Conservation (phyloP, 208 protist species). For the Herpetomonas tarakana region DNA sequence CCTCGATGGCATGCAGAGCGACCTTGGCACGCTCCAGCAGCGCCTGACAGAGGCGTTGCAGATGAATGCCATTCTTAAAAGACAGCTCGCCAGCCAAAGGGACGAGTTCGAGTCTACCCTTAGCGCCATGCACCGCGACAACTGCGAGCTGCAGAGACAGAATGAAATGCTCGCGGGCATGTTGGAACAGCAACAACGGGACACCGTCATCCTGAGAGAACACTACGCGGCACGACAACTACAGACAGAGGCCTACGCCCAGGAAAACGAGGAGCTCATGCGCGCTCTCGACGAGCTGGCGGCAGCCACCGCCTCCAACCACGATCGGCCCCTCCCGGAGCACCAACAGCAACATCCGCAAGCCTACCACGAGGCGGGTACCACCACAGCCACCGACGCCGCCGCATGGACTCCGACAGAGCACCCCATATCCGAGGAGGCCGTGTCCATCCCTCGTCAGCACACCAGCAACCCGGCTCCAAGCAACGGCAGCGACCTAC, state of each 20-base stretch:
- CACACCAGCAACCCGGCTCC: background rate
- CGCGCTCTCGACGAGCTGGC: background rate
- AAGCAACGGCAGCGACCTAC: background rate
- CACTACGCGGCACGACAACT: constrained; percentile 8
- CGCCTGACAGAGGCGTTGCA: constrained; percentile 12
- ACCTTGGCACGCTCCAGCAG: constrained; percentile 3
- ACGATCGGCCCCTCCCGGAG: background rate
- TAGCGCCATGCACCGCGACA: background rate
- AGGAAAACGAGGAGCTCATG: constrained; percentile 13
- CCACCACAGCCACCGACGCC: no score
- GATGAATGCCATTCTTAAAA: constrained; percentile 6
- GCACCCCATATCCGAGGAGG: constrained; percentile 1
- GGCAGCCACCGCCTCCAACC: background rate
- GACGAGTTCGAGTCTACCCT: constrained; percentile 2
- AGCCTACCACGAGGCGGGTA: no score
- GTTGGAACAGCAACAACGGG: background rate
- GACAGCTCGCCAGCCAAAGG: background rate
- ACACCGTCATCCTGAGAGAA: constrained; percentile 1
- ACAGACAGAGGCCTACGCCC: constrained; percentile 4
- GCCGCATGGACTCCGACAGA: no score
- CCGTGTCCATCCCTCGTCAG: background rate
- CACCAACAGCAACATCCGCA: no score
- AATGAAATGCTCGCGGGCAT: background rate
- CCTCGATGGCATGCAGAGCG: constrained; percentile 5
- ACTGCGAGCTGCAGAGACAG: no score